Evolutionary conservation across 768 basidiomycete species (phyloP).

Genomic region (Suillus occidentalis): DNA sequence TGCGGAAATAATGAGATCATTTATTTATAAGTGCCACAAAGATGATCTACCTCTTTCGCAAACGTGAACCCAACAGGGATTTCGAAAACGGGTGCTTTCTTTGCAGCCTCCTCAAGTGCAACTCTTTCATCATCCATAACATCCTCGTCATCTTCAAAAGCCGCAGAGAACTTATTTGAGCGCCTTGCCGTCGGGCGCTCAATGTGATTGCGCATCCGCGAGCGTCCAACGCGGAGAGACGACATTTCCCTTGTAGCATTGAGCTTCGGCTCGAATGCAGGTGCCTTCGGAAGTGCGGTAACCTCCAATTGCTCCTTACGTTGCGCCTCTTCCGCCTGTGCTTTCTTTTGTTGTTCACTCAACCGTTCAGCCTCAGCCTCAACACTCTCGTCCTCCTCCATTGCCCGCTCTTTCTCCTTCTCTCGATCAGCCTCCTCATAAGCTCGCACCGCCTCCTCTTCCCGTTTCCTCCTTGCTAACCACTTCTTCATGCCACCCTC

Average conservation of each 20-base stretch:
- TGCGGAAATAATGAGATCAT: slow-evolving; percentile 15
- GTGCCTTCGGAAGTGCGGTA: slow-evolving; percentile 14
- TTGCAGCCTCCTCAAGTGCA: slow-evolving; percentile 55
- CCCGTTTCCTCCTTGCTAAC: slow-evolving; percentile 59
- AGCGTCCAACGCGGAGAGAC: slow-evolving; percentile 66
- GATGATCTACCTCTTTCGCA: slow-evolving; percentile 52
- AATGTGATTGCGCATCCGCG: slow-evolving; percentile 58
- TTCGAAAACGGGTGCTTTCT: slow-evolving; percentile 56
- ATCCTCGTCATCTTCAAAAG: slow-evolving; percentile 51
- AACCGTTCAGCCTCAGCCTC: slow-evolving; percentile 23
- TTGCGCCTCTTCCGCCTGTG: slow-evolving; percentile 13
- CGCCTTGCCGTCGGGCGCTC: slow-evolving; percentile 51
- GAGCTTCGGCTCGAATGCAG: slow-evolving; percentile 20
- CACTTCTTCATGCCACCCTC: slow-evolving; percentile 79
- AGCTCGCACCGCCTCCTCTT: slow-evolving; percentile 46
- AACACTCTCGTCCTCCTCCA: slow-evolving; percentile 35
- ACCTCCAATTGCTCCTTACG: slow-evolving; percentile 17
- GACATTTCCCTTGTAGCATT: slow-evolving; percentile 35
- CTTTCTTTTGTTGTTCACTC: slow-evolving; percentile 15
- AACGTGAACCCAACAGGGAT: slow-evolving; percentile 68
- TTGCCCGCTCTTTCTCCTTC: slow-evolving; percentile 33
- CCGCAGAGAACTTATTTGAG: slow-evolving; percentile 65
- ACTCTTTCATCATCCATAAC: slow-evolving; percentile 40
- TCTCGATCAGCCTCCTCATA: slow-evolving; percentile 19
- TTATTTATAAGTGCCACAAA: slow-evolving; percentile 6